These are phyloP conservation scores for Arthrobotrys sinensis DNA, from an alignment of 2,329 filamentous ascomycete genomes.

Conservation along the genomic window DNA sequence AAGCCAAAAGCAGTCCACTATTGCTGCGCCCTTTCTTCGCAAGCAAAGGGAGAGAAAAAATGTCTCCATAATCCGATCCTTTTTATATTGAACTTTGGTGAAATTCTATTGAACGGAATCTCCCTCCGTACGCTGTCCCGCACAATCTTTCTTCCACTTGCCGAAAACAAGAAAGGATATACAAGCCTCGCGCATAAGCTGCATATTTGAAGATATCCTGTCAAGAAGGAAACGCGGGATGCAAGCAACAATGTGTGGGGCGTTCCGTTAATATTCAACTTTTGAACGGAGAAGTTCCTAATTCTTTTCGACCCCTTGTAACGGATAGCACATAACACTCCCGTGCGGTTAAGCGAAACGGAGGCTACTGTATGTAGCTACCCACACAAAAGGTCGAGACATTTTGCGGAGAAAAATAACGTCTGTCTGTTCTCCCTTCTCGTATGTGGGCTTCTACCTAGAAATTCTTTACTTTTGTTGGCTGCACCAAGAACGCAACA, in stretches of 20 bases:
- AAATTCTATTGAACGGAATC: slow-evolving; percentile 9
- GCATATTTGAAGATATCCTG: slow-evolving; percentile 21
- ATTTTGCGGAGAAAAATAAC: slow-evolving; percentile 53
- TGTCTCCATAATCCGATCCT: background rate
- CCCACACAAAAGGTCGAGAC: slow-evolving; percentile 22
- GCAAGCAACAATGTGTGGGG: slow-evolving; percentile 5
- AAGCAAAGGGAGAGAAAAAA: background rate
- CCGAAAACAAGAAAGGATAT: slow-evolving; percentile 18
- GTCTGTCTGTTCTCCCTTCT: background rate
- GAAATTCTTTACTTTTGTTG: slow-evolving; percentile 14
- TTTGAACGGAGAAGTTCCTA: slow-evolving; percentile 13
- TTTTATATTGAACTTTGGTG: slow-evolving; percentile 21
- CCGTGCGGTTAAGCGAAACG: slow-evolving; percentile 52
- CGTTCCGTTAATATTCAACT: slow-evolving; percentile 15
- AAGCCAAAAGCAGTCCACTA: slow-evolving; percentile 25
- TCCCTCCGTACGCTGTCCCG: background rate
- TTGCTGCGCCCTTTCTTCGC: slow-evolving; percentile 11
- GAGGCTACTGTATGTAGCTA: slow-evolving; percentile 6
- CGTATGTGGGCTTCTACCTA: background rate
- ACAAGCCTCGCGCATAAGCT: slow-evolving; percentile 20
- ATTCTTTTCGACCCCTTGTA: slow-evolving; percentile 21
- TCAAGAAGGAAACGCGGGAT: slow-evolving; percentile 30
- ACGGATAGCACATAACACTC: slow-evolving; percentile 38
- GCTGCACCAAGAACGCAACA: slow-evolving; percentile 3
- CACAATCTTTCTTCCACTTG: slow-evolving; percentile 15